Evolutionary conservation across 2,329 filamentous ascomycete species (phyloP), one percentile per base, ranked within the genome.

Genomic region (Aspergillus flavus): DNA sequence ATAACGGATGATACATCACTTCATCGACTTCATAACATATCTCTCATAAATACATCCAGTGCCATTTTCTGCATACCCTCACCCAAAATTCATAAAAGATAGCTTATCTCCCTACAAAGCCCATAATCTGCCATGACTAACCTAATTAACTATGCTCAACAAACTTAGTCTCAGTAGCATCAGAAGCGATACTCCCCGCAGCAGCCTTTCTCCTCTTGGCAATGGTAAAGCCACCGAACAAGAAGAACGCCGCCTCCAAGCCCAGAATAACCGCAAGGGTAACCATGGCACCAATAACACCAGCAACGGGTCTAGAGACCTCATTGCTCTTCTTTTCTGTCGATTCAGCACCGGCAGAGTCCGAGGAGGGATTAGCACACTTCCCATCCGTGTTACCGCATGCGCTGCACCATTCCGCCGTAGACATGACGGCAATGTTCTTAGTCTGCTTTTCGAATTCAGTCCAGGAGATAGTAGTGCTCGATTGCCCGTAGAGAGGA

Each of bases 251-350:
- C 1, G 79, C 82, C 67, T 86, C 84, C 12, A 87, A 59, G 0
- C 85, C 86, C 50, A 90, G 69, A n/a, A 90, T 80, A 12, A 90
- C 86, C 28, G 82, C 88, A 45, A 91, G 74, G 1, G 88, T 90
- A 21, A 91, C 87, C 82, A 90, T 85, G 0, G 89, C 89, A 41
- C 89, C 89, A 72, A 96, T 93, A 6, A 94, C 92, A 58, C 93
- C 92, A 0, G 91, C 92, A n/a, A 94, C 87, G 6, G 87, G 84
- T 43, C 83, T 86, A 57, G 89, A 90, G 32, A 96, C 82, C 10
- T 85, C 84, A 58, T 78, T 75, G 23, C 71, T 73, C 21, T 68
- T 70, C 46, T 59, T 57, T 9, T 64, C 57, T 28, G 63, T 63
- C 30, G 71, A 66, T 14, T 60, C 57, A 10, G 64, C 58, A 6